Conservation (phyloP, 129 eudicot species). For the Flaveria sonorensis region DNA sequence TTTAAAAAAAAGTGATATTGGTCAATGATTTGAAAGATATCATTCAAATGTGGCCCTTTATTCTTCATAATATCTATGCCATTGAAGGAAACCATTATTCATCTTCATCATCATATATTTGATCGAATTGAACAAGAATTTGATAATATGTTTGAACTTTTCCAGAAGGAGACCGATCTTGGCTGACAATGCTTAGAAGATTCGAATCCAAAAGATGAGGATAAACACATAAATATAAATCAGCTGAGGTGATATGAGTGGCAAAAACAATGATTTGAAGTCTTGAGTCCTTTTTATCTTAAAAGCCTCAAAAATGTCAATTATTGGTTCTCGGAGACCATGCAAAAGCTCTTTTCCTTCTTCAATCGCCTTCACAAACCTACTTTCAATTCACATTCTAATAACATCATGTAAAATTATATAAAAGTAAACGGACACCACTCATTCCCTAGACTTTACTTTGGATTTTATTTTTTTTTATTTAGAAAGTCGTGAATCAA, state of each 20-base stretch:
- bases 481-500: constrained; percentile 21
- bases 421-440: constrained; percentile 31
- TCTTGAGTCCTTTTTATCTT: constrained; percentile 35
- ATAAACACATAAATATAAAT: constrained; percentile 40
- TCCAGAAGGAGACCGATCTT: constrained; percentile 35
- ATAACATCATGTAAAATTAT: neutral
- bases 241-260: constrained; percentile 30
- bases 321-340: constrained; percentile 44
- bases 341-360: constrained; percentile 42
- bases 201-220: constrained; percentile 44
- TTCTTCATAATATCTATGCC: too few relatives aligned
- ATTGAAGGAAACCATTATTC: neutral
- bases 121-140: constrained; percentile 10
- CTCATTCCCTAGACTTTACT: constrained; percentile 36
- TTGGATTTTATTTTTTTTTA: constrained; percentile 12
- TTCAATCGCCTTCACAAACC: constrained; percentile 32
- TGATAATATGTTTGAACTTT: constrained; percentile 23
- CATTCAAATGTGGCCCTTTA: too few relatives aligned
- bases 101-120: constrained; percentile 3
- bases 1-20: too few relatives aligned
- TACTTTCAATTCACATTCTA: constrained; percentile 36
- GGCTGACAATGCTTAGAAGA: constrained; percentile 37
- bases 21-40: too few relatives aligned
- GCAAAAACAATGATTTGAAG: constrained; percentile 40
- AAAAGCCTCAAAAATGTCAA: constrained; percentile 37